Base-by-base conservation (phyloP, 78 protist genomes). In the Isochrysis galbana region DNA sequence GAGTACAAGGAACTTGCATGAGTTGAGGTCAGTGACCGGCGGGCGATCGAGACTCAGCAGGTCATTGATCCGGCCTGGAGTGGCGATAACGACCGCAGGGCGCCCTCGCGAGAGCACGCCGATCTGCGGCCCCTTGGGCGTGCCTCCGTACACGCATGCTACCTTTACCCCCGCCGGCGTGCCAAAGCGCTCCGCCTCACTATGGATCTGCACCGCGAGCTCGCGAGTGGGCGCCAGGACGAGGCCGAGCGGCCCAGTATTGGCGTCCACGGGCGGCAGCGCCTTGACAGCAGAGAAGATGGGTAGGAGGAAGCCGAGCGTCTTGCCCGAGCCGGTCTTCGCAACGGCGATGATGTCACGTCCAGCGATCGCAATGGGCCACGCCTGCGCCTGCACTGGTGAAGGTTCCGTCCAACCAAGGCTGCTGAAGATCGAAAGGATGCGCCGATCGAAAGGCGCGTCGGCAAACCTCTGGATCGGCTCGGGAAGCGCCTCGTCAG, bases 241-340 rank as follows among this genome's bases (percentile, higher is more conserved):
- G 72, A 87, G 51, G 54, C 74, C 90, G n/a, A 39, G 74, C 26
- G 72, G 72, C 14, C 80, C 47, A 39, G 26, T 29, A 34, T 1
- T 21, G 29, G 2, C 11, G 1, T 11, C 46, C 47, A 32, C 44
- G 46, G 45, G 17, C 26, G 14, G 46, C 41, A 19, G 1, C 26
- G 0, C 14, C 45, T 7, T 11, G 84, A 74, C 25, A 14, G 26
- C 46, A 41, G 1, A 26, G 94, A 29, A 41, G 95, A 48, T 19
- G 92, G 99, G 99, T 32, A 99, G 94, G 34, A 96, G 61, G 93
- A 96, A 99, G 34, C 98, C 94, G 32, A 99, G 96, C 23, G 99
- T 99, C 95, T 99, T 99, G 44, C 99, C 99, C 10, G 97, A 94
- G 78, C 99, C 99, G 2, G 99, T 99, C 90, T 94, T 95, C 2